These are phyloP conservation scores for Paraphoma sp. DNA, from an alignment of 2,329 filamentous ascomycete genomes.

Conservation along the genomic window DNA sequence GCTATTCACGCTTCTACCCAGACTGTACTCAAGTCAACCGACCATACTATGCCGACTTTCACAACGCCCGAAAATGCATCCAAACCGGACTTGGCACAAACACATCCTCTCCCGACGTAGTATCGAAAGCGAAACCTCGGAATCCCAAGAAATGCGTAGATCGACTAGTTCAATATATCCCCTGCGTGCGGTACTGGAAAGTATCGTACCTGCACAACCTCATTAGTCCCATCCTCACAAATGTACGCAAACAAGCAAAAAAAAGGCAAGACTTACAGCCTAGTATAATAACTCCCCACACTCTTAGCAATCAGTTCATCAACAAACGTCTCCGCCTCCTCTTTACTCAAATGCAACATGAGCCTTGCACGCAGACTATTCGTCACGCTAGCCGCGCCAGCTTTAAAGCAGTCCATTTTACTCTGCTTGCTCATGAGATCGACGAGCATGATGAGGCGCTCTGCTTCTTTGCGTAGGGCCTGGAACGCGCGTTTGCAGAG, in stretches of 20 bases:
- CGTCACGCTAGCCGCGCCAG: constrained; percentile 74
- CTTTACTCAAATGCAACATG: constrained; percentile 80
- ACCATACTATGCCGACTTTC: too few species aligned
- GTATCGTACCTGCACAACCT: constrained; percentile 72
- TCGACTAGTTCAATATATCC: constrained; percentile 70
- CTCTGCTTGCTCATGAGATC: constrained; percentile 84
- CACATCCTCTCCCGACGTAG: too few species aligned
- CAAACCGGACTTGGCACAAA: too few species aligned
- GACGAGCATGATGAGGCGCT: constrained; percentile 81
- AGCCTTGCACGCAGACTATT: constrained; percentile 75
- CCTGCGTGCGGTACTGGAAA: constrained; percentile 87
- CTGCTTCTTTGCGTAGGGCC: constrained; percentile 77
- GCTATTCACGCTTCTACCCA: too few species aligned
- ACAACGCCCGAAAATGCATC: too few species aligned
- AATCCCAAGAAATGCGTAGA: too few species aligned
- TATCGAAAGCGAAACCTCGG: too few species aligned
- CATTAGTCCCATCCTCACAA: constrained; percentile 47
- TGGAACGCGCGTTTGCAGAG: constrained; percentile 86
- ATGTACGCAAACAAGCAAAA: too few species aligned
- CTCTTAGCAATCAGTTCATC: constrained; percentile 84
- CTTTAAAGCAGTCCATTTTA: constrained; percentile 81
- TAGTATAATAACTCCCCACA: constrained; percentile 84
- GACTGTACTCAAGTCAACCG: too few species aligned
- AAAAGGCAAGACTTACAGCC: too few species aligned
- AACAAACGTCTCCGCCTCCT: constrained; percentile 82